Evolutionary conservation across 352 stramenopile genomes (phyloP).

Genomic region (Phytopythium mirpurense): DNA sequence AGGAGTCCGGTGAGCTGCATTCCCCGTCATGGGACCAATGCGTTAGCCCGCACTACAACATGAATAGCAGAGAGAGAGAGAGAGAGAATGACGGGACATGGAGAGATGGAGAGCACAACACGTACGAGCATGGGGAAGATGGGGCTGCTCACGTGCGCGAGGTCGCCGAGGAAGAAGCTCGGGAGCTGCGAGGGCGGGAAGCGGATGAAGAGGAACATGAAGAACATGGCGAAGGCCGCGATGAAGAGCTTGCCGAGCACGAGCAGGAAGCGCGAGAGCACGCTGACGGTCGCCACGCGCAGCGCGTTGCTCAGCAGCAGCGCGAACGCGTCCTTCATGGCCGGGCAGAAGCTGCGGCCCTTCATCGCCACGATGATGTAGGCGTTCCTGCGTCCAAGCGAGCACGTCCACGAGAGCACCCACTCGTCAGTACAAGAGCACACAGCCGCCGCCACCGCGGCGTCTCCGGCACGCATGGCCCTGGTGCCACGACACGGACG

Average conservation of each 20-base stretch:
- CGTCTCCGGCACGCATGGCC: too few relatives aligned
- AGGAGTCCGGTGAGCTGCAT: conserved; percentile 53
- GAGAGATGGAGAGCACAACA: too few relatives aligned
- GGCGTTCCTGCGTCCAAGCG: conserved; percentile 34
- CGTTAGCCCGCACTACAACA: too few relatives aligned
- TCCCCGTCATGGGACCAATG: too few relatives aligned
- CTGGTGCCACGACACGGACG: too few relatives aligned
- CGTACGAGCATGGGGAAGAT: conserved; percentile 76
- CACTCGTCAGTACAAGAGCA: too few relatives aligned
- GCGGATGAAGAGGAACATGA: conserved; percentile 80
- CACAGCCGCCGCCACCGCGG: too few relatives aligned
- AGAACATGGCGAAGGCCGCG: conserved; percentile 67
- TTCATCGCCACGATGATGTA: conserved; percentile 90
- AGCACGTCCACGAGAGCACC: not conserved
- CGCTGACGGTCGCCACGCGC: conserved; percentile 82
- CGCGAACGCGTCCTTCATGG: conserved; percentile 93
- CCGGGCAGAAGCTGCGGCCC: conserved; percentile 78
- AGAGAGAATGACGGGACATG: too few relatives aligned
- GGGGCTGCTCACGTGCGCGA: conserved; percentile 54
- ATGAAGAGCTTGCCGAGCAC: conserved; percentile 88
- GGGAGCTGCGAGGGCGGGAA: conserved; percentile 45
- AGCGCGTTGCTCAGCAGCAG: conserved; percentile 94
- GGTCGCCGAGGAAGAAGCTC: conserved; percentile 73
- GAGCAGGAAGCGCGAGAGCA: conserved; percentile 83
- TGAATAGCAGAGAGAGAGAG: too few relatives aligned